Evolutionary conservation across 495 filamentous ascomycete species (phyloP), one percentile per base, ranked within the genome.

Genomic region (Hyaloscypha hepaticicola): DNA sequence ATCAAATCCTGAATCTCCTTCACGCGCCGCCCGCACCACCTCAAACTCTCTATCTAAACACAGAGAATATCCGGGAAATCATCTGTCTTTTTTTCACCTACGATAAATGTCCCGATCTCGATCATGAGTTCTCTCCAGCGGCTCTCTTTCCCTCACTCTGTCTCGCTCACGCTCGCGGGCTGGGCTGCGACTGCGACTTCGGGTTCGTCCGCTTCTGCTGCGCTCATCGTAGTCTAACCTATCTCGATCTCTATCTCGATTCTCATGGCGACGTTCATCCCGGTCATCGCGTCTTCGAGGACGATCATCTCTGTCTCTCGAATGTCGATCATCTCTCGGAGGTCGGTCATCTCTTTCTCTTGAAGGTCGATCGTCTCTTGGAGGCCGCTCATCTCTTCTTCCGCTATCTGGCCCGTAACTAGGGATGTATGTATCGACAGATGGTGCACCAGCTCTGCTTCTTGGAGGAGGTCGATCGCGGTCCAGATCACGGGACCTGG

Each of bases 351-450:
- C 68, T 62, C 60, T 31, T 0, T 68, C 68, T 62, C 60, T 31
- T 0, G 33, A 45, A 28, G 48, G 57, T 19, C 66, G 58, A 19
- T 63, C 59, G 11, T 66, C 59, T 53, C 65, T 61, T 0, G 53
- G 55, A 8, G 69, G 63, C 16, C 66, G 26, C 26, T 69, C 66
- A 29, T 69, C 66, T 56, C 66, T 51, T 57, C 70, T 29, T 38
- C 61, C 65, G 24, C 55, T 58, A 8, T 68, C 65, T 7, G 68
- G 53, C 5, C 69, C 72, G 45, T 88, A 87, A 50, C 78, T 81
- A 7, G 85, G 85, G 26, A 88, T 86, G 66, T 88, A 88, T 3
- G 84, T 86, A 66, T 88, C 85, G 19, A 85, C 73, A 65, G 77
- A 77, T 49, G 70, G 53, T 21, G 56, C 72, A 16, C 70, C 66